Conservation (phyloP, 805 yeast genomes). For the Hanseniaspora meyeri region DNA sequence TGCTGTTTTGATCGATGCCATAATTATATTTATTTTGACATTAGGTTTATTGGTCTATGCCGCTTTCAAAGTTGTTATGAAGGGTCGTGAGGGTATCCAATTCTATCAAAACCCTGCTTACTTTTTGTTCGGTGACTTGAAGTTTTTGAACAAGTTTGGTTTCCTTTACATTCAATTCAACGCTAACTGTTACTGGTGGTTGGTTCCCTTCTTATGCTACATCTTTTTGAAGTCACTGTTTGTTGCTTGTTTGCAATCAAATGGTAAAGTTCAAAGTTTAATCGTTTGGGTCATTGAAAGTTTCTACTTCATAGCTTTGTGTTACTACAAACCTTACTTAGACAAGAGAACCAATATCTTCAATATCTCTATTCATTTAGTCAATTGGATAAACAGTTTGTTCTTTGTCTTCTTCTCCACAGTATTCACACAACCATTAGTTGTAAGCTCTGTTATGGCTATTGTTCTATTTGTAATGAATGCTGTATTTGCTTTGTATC, state of each 20-base stretch:
- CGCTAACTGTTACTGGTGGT: conserved; percentile 79
- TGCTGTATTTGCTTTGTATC: conserved; percentile 73
- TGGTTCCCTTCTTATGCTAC: conserved; percentile 51
- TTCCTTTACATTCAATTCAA: conserved; percentile 83
- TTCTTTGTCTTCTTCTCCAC: conserved; percentile 83
- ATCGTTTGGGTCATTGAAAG: conserved; percentile 67
- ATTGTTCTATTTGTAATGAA: conserved; percentile 79
- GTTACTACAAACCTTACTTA: conserved; percentile 77
- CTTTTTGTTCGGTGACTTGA: conserved; percentile 71
- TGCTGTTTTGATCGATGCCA: conserved; percentile 72
- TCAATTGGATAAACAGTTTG: conserved; percentile 69
- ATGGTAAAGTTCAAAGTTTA: conserved; percentile 74
- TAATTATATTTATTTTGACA: conserved; percentile 48
- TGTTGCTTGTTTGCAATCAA: conserved; percentile 71
- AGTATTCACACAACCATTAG: conserved; percentile 68
- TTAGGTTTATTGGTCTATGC: conserved; percentile 58
- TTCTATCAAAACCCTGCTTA: conserved; percentile 87
- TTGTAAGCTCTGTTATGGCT: conserved; percentile 86
- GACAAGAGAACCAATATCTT: conserved; percentile 89
- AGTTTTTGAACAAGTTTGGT: conserved; percentile 74
- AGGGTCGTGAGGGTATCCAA: conserved; percentile 58
- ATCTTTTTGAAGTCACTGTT: conserved; percentile 63
- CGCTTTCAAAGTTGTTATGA: conserved; percentile 53
- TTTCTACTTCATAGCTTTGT: conserved; percentile 48
- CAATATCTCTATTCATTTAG: conserved; percentile 72